Base-by-base conservation (phyloP, 345 rosid species). In the Dipteronia dyeriana region DNA sequence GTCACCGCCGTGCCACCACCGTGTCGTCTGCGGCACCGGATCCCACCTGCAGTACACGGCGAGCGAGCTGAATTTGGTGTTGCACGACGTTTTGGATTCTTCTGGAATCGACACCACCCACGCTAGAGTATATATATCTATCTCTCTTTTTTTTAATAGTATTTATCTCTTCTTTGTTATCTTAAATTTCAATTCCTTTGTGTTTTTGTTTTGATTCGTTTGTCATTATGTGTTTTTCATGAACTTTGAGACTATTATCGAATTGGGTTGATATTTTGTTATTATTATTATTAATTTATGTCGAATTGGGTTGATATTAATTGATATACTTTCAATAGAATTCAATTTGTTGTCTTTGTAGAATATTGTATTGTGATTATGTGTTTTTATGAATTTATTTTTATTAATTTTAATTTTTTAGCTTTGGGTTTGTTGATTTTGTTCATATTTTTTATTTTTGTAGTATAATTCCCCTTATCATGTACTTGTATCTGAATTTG, bases 1-100 rank as follows among this genome's bases (percentile, higher is more conserved):
- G 5, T 31, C 29, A 1, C 16, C 78, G 25, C 2, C 73, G 38
- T 22, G 73, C 73, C 16, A 26, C 73, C 16, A 26, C 70, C 79
- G 78, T 23, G 53, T 64, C 17, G 62, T 49, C 11, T 79, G 83
- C 74, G 14, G 74, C 22, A 64, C 78, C 14, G 80, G 66, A 75
- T 74, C 79, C 16, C 47, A 68, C 26, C 76, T 76, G 13, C 75
- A 51, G 8, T 29, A 73, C 66, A 53, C 16, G 0, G 66, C 76
- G 31, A 20, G 67, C 56, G 83, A 78, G 43, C 79, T 77, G 80
- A 75, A 83, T 66, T 81, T 85, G 5, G 73, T 47, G 56, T 47
- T 87, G 57, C 88, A 83, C 68, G 85, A 81, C 31, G 88, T 84
- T n/a, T 56, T 87, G 76, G 86, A 87, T 64, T 75, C 81, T 59